Percentiles rank a stretch among this genome's conserved stretches.
Conservation (phyloP, 345 rosid species). For the Boechera retrofracta region DNA sequence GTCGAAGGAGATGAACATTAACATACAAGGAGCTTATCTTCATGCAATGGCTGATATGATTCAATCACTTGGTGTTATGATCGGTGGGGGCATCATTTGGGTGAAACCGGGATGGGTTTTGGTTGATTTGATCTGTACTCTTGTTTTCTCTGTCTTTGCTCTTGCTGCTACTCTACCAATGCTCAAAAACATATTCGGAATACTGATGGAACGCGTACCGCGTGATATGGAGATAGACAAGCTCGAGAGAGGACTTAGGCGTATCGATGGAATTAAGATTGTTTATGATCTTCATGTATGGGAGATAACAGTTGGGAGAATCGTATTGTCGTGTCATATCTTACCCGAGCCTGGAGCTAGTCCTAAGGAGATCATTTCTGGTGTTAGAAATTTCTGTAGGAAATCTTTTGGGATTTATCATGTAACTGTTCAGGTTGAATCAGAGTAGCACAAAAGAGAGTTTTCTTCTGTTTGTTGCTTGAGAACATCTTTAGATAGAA, state of each 20-base stretch:
- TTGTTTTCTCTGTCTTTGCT: slow-evolving; percentile 66
- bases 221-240: slow-evolving; percentile 53
- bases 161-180: slow-evolving; percentile 60
- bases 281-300: slow-evolving; percentile 83
- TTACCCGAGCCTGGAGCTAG: slow-evolving; percentile 57
- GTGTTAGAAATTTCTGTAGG: slow-evolving; percentile 63
- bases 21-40: slow-evolving; percentile 84
- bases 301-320: slow-evolving; percentile 74
- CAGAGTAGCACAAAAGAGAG: slow-evolving; percentile 30
- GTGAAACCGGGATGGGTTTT: slow-evolving; percentile 62
- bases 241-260: slow-evolving; percentile 55
- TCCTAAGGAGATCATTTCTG: slow-evolving; percentile 51
- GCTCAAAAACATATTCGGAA: slow-evolving; percentile 60
- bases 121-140: slow-evolving; percentile 74
- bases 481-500: not conserved
- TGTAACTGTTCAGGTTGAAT: slow-evolving; percentile 79
- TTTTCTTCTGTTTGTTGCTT: not conserved
- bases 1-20: slow-evolving; percentile 56
- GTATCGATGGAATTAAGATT: slow-evolving; percentile 57
- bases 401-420: slow-evolving; percentile 61
- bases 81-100: slow-evolving; percentile 78
- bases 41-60: slow-evolving; percentile 77
- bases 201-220: slow-evolving; percentile 76
- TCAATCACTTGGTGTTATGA: slow-evolving; percentile 83
- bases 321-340: slow-evolving; percentile 73